Evolutionary conservation across 768 basidiomycete genomes (phyloP), one percentile per base, ranked within the genome.

Genomic region (Phylloporus scabripes): DNA sequence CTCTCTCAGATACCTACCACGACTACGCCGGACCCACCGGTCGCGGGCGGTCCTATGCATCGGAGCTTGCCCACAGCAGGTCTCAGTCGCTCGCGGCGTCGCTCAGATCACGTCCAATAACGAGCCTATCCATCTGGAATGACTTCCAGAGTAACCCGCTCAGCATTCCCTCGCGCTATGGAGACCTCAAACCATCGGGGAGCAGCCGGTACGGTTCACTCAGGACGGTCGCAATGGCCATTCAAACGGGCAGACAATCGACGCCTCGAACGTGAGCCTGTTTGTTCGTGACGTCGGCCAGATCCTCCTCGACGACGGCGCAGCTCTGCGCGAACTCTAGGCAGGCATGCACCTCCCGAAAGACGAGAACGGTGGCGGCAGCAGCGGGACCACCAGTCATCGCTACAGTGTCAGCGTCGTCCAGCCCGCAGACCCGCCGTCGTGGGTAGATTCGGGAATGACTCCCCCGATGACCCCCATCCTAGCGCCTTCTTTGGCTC

Each of bases 341-440:
- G 75, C 82, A 0, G 80, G 83, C n/a, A 78, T 78, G 74, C 72
- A 81, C 50, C 79, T 77, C 0, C 81, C 77, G 3, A 73, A 77
- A 31, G 82, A 83, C 52, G 81, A 85, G 63, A 79, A 77, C 42
- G 81, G 79, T 6, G 73, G 74, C 5, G 76, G 72, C 8, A 83
- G 82, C 0, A 91, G 88, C 57, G 90, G 88, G 2, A 85, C 87
- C 5, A 89, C 90, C 6, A 90, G 87, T 56, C 71, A 89, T 32
- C 72, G 90, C 17, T 90, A 92, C 54, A 89, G 86, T 50, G 88
- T 92, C 56, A 86, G 83, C 52, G 80, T 90, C 58, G 86, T 90
- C 11, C 89, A 87, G 61, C 85, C 87, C 74, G 84, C 5, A 69
- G 84, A 42, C 74, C 80, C 5, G 79, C 78, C 47, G 71, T 84